Evolutionary conservation across 441 rosid species (phyloP), one percentile per base, ranked within the genome.

Genomic region (Capsella rubella): DNA sequence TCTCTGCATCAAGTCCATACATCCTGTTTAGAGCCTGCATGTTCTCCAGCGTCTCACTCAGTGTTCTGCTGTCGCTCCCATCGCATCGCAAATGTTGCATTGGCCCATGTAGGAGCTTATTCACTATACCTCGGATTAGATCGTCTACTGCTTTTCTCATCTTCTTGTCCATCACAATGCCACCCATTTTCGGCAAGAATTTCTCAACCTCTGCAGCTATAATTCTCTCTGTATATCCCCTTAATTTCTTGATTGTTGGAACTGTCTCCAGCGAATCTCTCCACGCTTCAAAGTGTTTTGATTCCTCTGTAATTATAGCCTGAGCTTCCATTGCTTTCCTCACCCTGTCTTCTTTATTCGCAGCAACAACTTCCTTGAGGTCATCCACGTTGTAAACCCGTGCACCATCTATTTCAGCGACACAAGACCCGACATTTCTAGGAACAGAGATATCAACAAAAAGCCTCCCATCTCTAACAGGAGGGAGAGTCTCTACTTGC

Each of bases 31-130:
- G 90, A 14, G 98, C 98, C 64, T 92, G 95, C 99, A 92, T 95
- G 63, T 90, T 95, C 84, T 89, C 98, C 5, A 95, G 91, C 28
- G 90, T 92, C 84, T 89, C 99, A 6, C 61, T 86, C 18, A 92
- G 85, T 25, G 93, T 86, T 64, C 95, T 87, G 67, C 88, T 81
- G 51, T 87, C 94, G 11, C 73, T 84, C 1, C 87, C 94, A 73
- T 92, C 97, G 13, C 96, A 88, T 85, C 99, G 87, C 78, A 92
- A 78, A 79, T 95, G 99, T 84, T 92, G 93, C 99, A 92, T 92
- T 51, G 99, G 99, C 52, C 99, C 99, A 16, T 92, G 98, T 31
- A 95, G 86, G 64, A 95, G 83, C 83, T 88, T 95, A 81, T 88
- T 92, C 73, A 92, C 87, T 40, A 92, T 90, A 3, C 96, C 93